phyloP scores from a whole-genome alignment of 768 basidiomycete genomes.

The Boletales sp. region DNA sequence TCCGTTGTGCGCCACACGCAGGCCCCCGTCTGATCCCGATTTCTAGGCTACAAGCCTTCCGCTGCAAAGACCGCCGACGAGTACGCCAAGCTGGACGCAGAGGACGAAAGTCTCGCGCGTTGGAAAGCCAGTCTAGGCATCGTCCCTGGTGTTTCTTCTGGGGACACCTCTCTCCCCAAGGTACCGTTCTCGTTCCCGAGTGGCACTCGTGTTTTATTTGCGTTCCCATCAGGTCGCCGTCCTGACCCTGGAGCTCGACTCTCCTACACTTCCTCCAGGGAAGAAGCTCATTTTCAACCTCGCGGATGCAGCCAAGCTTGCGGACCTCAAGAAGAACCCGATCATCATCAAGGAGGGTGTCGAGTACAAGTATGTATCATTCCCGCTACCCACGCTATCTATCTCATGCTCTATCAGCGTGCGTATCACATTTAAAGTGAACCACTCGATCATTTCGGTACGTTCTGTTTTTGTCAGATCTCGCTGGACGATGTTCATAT shows the following conservation, averaged over 20 bases:
- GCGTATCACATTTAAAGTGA: slow-evolving; percentile 79
- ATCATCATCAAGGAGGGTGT: slow-evolving; percentile 79
- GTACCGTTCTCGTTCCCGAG: slow-evolving; percentile 33
- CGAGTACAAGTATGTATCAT: slow-evolving; percentile 69
- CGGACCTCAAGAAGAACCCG: slow-evolving; percentile 73
- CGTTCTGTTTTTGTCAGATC: slow-evolving; percentile 15
- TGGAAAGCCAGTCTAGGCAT: slow-evolving; percentile 97
- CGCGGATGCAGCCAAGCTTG: slow-evolving; percentile 38
- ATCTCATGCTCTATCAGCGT: slow-evolving; percentile 45
- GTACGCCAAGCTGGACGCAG: slow-evolving; percentile 79
- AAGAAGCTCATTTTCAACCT: slow-evolving; percentile 70
- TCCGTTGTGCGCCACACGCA: slow-evolving; percentile 19
- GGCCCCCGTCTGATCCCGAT: slow-evolving; percentile 19
- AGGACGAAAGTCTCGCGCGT: slow-evolving; percentile 89
- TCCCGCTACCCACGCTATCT: background rate
- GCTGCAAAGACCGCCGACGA: slow-evolving; percentile 74
- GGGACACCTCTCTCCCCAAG: slow-evolving; percentile 57
- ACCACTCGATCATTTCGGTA: slow-evolving; percentile 85
- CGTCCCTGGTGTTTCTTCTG: slow-evolving; percentile 43
- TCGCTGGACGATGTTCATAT: slow-evolving; percentile 5
- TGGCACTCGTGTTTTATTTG: slow-evolving; percentile 20
- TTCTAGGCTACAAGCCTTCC: slow-evolving; percentile 68
- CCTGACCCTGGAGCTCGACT: slow-evolving; percentile 73
- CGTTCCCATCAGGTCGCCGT: slow-evolving; percentile 55
- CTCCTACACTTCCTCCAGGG: slow-evolving; percentile 61